Evolutionary conservation across 345 rosid genomes (phyloP), one percentile per base, ranked within the genome.

Genomic region (Stellera chamaejasme): DNA sequence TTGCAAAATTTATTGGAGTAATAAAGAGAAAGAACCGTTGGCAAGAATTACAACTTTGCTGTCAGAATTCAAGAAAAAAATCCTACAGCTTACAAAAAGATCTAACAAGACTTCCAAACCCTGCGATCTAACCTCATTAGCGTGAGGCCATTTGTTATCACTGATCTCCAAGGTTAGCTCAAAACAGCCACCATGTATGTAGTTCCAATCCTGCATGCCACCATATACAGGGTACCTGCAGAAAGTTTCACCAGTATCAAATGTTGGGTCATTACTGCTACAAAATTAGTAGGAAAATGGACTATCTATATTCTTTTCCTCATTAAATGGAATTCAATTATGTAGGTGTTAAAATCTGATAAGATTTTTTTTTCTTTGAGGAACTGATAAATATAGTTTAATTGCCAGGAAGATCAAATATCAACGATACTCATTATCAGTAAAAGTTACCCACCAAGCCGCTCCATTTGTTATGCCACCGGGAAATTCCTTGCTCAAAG

Each of bases 151-250:
- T 71, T 93, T 89, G 71, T 82, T 68, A 64, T 93, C 96, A 50
- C 99, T 87, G 27, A 89, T 71, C 80, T 93, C 97, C 77, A 93
- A 72, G n/a, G 97, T 93, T 79, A 93, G 75, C 69, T 93, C 99
- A 54, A 93, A 83, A 77, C 99, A 93, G 54, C 83, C 91, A 61
- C 84, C 99, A 72, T 89, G 73, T 68, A 93, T 83, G 71, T 93
- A 93, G 70, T 93, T 93, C 97, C 97, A 93, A 60, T 89, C 99
- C 75, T 93, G 99, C 99, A 89, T 93, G 69, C 91, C 99, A 52
- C 96, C 99, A 77, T 89, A 93, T 52, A 93, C 81, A 7, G 99
- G 99, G 66, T 89, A 93, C 96, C 98, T 92, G 79, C 49, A 66
- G 25, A 66, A 62, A 52, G 54, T 70, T 58, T 58, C 72, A 44